phyloP scores from a whole-genome alignment of 768 basidiomycete species.

The Serendipita vermifera region DNA sequence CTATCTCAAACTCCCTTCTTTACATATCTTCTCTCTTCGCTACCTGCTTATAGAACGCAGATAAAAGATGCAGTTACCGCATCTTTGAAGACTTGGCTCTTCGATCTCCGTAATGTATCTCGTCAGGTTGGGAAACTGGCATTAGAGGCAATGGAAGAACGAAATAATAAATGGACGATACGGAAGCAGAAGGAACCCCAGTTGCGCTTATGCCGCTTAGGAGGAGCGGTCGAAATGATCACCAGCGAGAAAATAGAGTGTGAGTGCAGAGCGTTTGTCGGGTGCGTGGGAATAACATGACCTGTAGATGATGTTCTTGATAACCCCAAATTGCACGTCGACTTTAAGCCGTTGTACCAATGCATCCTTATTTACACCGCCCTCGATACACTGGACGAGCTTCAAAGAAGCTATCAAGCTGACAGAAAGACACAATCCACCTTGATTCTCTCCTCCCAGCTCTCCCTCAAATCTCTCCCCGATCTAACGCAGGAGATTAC shows the following conservation, averaged over 20 bases:
- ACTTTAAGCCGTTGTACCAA: constrained; percentile 91
- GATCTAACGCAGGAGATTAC: constrained; percentile 85
- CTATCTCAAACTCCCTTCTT: constrained; percentile 89
- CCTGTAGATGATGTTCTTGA: constrained; percentile 81
- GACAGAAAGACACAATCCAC: constrained; percentile 99
- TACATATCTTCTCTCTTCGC: constrained; percentile 76
- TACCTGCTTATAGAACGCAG: constrained; percentile 78
- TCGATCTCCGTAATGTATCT: constrained; percentile 84
- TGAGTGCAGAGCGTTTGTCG: constrained; percentile 37
- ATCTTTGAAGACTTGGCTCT: constrained; percentile 91
- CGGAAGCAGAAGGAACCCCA: constrained; percentile 76
- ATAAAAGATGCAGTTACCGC: constrained; percentile 91
- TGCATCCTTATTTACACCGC: constrained; percentile 95
- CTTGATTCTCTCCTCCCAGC: constrained; percentile 70
- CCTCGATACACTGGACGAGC: constrained; percentile 77
- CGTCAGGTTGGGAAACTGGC: constrained; percentile 76
- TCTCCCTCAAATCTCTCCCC: constrained; percentile 53
- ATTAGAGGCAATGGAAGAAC: constrained; percentile 76
- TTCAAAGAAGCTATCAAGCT: constrained; percentile 89
- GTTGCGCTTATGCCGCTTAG: constrained; percentile 61
- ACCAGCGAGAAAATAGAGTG: constrained; percentile 91
- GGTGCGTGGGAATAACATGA: too few species aligned
- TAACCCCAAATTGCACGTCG: constrained; percentile 74
- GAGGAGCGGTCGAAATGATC: constrained; percentile 84
- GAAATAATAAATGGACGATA: constrained; percentile 69